Percentiles rank a stretch among this genome's conserved stretches.
These are phyloP conservation scores for Aspergillus jensenii DNA, from an alignment of 2,329 filamentous ascomycete species.

Conservation along the genomic window DNA sequence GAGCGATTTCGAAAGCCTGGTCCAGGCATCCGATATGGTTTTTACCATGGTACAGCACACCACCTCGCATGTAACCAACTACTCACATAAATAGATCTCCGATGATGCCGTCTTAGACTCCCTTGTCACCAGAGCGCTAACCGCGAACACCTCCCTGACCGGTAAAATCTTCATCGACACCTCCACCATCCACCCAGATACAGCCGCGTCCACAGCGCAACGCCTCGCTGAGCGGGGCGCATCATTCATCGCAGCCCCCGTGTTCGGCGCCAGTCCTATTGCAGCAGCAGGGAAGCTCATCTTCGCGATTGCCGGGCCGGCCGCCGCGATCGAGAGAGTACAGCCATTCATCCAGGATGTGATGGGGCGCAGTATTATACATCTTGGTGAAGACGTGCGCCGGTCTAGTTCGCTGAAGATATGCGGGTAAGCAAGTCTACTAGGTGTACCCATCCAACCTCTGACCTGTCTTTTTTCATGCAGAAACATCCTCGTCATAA, in stretches of 20 bases:
- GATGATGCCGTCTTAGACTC: background rate
- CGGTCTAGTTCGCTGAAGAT: constrained; percentile 51
- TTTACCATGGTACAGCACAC: background rate
- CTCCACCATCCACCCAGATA: constrained; percentile 52
- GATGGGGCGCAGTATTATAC: constrained; percentile 34
- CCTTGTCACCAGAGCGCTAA: constrained; percentile 39
- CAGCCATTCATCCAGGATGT: constrained; percentile 43
- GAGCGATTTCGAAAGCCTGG: background rate
- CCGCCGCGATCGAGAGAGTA: constrained; percentile 34
- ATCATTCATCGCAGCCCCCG: constrained; percentile 47
- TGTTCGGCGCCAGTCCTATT: constrained; percentile 54
- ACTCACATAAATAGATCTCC: background rate
- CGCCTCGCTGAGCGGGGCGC: constrained; percentile 31
- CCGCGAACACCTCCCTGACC: background rate
- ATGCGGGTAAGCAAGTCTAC: constrained; percentile 32
- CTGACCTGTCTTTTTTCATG: too few species aligned
- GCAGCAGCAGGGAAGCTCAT: constrained; percentile 49
- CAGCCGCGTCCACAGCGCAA: constrained; percentile 31
- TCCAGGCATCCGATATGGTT: background rate
- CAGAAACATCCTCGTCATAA: constrained; percentile 52
- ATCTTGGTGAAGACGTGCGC: constrained; percentile 44
- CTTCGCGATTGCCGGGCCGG: constrained; percentile 48
- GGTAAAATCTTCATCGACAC: constrained; percentile 52
- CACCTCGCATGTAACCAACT: background rate
- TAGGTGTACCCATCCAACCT: background rate